Base-by-base conservation (phyloP, 2,329 filamentous ascomycete species). In the Sporothrix pseudoabietina region DNA sequence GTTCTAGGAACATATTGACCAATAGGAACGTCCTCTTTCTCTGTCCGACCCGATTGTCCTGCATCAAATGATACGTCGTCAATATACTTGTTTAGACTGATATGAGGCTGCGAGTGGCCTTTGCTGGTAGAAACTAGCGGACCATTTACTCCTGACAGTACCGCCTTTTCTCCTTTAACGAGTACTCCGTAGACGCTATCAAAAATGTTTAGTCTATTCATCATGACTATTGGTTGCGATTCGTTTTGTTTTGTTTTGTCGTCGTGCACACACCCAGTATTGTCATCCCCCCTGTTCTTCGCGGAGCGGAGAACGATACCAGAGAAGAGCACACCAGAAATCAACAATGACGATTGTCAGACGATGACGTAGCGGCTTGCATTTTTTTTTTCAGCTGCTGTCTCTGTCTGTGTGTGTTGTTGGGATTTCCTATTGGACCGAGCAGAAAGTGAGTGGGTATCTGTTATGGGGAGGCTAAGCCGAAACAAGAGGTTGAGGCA, bases 261-360 rank as follows among this genome's bases (percentile, higher is more conserved):
- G 52, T 55, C 22, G 52, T 22, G 22, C 19, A 22, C 9, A 7
- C 14, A 22, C 52, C 9, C 22, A 22, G 9, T 61, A 16, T 39
- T 4, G 16, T 41, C 16, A 16, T 63, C 22, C 22, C 7, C 44
- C 44, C 19, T 59, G 10, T 61, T 39, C 10, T 35, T 12, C 19
- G 35, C n/a, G 4, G 16, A 26, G n/a, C 35, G 39, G 35, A 22
- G 19, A 39, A 26, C 6, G 57, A 41, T 19, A 49, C 2, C 4
- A 57, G 26, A 59, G 22, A 12, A 22, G 22, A 22, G 12, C 8
- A 8, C 14, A 35, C 52, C 16, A 55, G 3, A 55, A 41, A 41
- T 22, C 32, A 63, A 41, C 57, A 39, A 63, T 63, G 57, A 63
- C 61, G 61, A 66, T 66, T 12, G 39, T 49, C 22, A 39, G 5